phyloP scores from a whole-genome alignment of 2,329 filamentous ascomycete species.

The Dothideomycetidae sp. region DNA sequence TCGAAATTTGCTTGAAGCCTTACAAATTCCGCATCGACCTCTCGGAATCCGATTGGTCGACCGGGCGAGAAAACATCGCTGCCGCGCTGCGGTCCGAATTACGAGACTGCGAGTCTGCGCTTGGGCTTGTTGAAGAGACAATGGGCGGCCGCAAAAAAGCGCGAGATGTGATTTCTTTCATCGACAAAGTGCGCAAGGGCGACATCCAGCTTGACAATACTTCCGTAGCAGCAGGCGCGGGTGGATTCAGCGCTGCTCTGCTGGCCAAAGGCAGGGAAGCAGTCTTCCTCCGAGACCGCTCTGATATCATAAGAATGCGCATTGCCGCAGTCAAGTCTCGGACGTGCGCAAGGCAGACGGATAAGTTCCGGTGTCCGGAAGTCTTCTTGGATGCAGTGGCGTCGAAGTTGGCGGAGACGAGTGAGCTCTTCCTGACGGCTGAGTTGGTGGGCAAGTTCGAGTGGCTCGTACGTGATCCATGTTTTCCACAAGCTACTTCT shows the following conservation, averaged over 20 bases:
- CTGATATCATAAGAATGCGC: slow-evolving; percentile 81
- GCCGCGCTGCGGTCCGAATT: slow-evolving; percentile 77
- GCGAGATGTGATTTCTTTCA: slow-evolving; percentile 76
- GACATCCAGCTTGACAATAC: slow-evolving; percentile 77
- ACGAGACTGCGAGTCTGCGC: slow-evolving; percentile 63
- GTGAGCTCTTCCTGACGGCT: slow-evolving; percentile 92
- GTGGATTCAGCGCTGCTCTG: slow-evolving; percentile 80
- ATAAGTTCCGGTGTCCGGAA: slow-evolving; percentile 95
- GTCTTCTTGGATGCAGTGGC: slow-evolving; percentile 96
- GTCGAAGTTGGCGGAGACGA: slow-evolving; percentile 84
- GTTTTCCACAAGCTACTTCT: background rate
- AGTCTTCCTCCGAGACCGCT: slow-evolving; percentile 81
- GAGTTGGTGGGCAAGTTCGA: slow-evolving; percentile 95
- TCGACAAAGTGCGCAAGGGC: slow-evolving; percentile 78
- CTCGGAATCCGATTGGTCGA: slow-evolving; percentile 74
- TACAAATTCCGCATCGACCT: slow-evolving; percentile 98
- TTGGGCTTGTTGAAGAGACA: slow-evolving; percentile 58
- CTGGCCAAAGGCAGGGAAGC: slow-evolving; percentile 80
- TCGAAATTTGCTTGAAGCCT: slow-evolving; percentile 97
- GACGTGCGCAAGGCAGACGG: slow-evolving; percentile 68
- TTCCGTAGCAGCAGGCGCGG: slow-evolving; percentile 60
- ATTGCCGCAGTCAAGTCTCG: slow-evolving; percentile 77
- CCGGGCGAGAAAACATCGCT: slow-evolving; percentile 70
- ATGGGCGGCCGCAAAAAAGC: slow-evolving; percentile 76
- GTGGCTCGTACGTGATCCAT: slow-evolving; percentile 46